Conservation (phyloP, 345 rosid species). For the Populus davidiana region DNA sequence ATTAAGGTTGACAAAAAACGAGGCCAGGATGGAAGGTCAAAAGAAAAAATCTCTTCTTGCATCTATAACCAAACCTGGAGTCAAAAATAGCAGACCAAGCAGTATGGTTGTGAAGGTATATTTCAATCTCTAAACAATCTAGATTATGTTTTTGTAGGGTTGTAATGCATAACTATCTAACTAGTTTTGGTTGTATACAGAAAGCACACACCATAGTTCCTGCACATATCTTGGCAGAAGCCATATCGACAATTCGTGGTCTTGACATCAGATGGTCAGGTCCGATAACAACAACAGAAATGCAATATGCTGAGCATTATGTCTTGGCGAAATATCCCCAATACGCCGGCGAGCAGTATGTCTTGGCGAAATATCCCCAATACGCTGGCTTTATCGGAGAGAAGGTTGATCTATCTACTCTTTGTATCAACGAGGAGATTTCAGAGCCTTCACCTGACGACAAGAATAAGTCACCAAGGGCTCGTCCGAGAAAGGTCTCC, state of each 20-base stretch:
- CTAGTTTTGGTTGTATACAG: constrained; percentile 27
- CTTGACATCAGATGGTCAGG: constrained; percentile 73
- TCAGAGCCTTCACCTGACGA: constrained; percentile 35
- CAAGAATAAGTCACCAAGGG: constrained; percentile 42
- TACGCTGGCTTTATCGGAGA: constrained; percentile 59
- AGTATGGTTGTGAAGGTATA: constrained; percentile 68
- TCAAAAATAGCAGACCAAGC: constrained; percentile 51
- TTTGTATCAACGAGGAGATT: constrained; percentile 50
- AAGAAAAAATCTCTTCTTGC: constrained; percentile 34
- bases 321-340: constrained; percentile 68
- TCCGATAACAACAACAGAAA: constrained; percentile 66
- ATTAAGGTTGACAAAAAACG: not conserved
- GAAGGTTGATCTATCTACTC: constrained; percentile 47
- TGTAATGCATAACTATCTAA: not conserved
- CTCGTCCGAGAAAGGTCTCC: constrained; percentile 33
- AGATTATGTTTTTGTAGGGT: not conserved
- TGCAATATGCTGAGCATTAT: constrained; percentile 63
- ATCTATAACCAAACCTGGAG: constrained; percentile 40
- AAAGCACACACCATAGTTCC: constrained; percentile 59
- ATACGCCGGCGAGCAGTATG: constrained; percentile 60
- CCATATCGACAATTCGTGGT: constrained; percentile 64
- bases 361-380: constrained; percentile 64
- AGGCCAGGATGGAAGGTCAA: constrained; percentile 48
- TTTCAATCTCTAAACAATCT: not conserved
- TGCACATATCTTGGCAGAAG: constrained; percentile 71